Evolutionary conservation across 148 eudicot species (phyloP).

Genomic region (Rhododendron simsii): DNA sequence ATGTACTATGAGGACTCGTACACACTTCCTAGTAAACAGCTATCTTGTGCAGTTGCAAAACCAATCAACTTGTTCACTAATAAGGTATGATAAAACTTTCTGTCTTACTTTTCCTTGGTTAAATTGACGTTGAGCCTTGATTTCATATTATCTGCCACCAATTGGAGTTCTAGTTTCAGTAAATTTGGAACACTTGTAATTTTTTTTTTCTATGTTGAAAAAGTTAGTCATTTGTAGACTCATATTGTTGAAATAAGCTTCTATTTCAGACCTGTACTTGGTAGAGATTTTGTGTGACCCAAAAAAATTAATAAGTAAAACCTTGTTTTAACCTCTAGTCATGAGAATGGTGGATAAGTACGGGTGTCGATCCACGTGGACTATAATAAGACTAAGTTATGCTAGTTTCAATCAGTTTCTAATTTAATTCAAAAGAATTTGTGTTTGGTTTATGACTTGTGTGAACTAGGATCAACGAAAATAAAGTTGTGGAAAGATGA

Average conservation of each 20-base stretch:
- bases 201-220: not conserved
- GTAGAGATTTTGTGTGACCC: not conserved
- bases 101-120: not conserved
- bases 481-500: not conserved
- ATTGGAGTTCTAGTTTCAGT: not conserved
- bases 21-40: conserved; percentile 66
- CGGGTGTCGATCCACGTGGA: not conserved
- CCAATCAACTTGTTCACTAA: conserved; percentile 38
- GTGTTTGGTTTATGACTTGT: not conserved
- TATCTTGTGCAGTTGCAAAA: conserved; percentile 40
- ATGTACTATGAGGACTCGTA: conserved; percentile 76
- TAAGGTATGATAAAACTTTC: conserved; percentile 46
- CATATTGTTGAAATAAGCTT: not conserved
- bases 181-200: not conserved
- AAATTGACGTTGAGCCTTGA: not conserved
- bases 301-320: not conserved
- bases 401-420: not conserved
- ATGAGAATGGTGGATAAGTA: not conserved
- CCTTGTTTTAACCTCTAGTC: not conserved
- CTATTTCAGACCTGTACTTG: not conserved
- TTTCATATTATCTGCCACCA: not conserved
- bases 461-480: not conserved
- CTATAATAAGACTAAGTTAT: not conserved
- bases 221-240: not conserved
- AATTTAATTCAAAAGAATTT: not conserved